phyloP scores from a whole-genome alignment of 164 flowering plant genomes.

The Euptelea pleiosperma region DNA sequence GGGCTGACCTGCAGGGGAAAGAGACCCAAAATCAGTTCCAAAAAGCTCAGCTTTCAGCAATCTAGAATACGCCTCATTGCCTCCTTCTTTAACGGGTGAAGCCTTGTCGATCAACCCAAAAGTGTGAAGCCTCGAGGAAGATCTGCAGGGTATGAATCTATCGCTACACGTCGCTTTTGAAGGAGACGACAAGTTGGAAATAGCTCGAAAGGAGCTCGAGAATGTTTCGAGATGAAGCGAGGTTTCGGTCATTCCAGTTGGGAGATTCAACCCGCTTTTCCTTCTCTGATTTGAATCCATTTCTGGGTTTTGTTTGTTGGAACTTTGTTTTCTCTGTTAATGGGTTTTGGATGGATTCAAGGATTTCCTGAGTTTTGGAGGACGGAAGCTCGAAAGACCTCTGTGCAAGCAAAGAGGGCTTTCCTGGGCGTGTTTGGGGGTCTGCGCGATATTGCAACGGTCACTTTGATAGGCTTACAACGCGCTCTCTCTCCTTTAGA shows the following conservation, averaged over 20 bases:
- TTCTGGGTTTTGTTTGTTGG: constrained; percentile 15
- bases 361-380: background rate
- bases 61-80: constrained; percentile 71
- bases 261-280: constrained; percentile 77
- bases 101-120: constrained; percentile 74
- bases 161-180: constrained; percentile 71
- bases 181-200: constrained; percentile 53
- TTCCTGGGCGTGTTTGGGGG: no score
- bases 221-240: constrained; percentile 58
- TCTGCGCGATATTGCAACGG: no score
- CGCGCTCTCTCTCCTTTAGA: no score
- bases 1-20: constrained; percentile 68
- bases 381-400: background rate
- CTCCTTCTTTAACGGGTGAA: constrained; percentile 81
- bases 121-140: constrained; percentile 86
- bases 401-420: constrained; percentile 7
- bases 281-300: constrained; percentile 56
- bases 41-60: constrained; percentile 77
- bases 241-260: constrained; percentile 68
- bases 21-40: constrained; percentile 72
- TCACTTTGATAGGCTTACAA: no score
- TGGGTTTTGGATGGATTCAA: background rate
- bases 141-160: constrained; percentile 92
- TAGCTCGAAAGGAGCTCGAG: constrained; percentile 35
- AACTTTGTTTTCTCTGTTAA: background rate